Evolutionary conservation across 1,284 basidiomycete species (phyloP), one percentile per base, ranked within the genome.

Genomic region (Gymnopus androsaceus): DNA sequence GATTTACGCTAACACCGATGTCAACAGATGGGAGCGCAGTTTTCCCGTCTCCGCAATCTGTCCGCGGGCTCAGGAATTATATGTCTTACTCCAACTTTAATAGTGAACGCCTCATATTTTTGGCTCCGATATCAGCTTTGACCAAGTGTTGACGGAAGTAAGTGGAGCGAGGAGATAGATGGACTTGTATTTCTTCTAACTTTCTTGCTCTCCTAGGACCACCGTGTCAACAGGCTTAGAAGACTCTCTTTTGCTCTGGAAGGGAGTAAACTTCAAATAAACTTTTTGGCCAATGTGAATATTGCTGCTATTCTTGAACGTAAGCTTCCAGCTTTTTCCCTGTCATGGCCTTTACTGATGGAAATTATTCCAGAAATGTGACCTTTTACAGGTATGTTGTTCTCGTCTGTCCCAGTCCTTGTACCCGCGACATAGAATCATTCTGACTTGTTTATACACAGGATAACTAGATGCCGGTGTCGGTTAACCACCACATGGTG

Each of bases 91-190:
- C 12, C 15, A 27, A 17, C 48, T 30, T 14, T 52, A 25, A 47
- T 64, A 90, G 89, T 90, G 33, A 87, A 90, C 66, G 88, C 88
- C 38, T 92, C 65, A 92, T 92, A 58, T 92, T 92, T 72, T 79
- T 92, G 55, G 89, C 87, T 37, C 89, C 90, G 25, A 90, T 92
- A 58, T 91, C 89, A 41, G 87, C 85, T 23, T 92, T 64, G 90
- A 92, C 73, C 89, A 92, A 73, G 82, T 88, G 41, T 77, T 92
- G 52, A 75, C 80, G 14, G 90, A 92, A 79, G 88, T 88, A 64
- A 54, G 67, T 56, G n/a, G 19, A n/a, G n/a, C n/a, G n/a, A n/a
- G n/a, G n/a, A 34, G 38, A 40, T 28, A 25, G 37, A 5, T 23
- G n/a, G n/a, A 15, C n/a, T 17, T 38, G 34, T n/a, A 48, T 14